Percentiles rank a stretch among this genome's conserved stretches.
These are phyloP conservation scores for Aurifilum marmelostoma DNA, from an alignment of 2,329 filamentous ascomycete species.

Conservation along the genomic window DNA sequence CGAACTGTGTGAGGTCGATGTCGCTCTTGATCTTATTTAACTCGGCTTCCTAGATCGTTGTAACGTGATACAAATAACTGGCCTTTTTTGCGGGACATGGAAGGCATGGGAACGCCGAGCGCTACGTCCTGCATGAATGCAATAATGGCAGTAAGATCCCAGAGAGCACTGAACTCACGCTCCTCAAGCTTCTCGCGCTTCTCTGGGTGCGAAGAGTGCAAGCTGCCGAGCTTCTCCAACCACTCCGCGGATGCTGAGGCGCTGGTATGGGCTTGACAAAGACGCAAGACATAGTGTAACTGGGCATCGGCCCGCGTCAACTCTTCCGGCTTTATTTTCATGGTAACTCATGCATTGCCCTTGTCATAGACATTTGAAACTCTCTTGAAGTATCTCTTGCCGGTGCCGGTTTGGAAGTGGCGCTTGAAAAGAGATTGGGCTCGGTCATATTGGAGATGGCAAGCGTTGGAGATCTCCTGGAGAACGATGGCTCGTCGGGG, in stretches of 20 bases:
- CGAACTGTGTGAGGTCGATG: conserved; percentile 46
- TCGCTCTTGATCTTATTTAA: conserved; percentile 43
- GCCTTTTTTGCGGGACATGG: conserved; percentile 44
- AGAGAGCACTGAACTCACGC: conserved; percentile 41
- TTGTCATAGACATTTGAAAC: conserved; percentile 42
- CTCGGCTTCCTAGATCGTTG: conserved; percentile 42
- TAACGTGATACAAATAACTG: conserved; percentile 41
- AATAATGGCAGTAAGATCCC: conserved; percentile 43
- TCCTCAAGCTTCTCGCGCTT: conserved; percentile 41
- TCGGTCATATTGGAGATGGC: conserved; percentile 47
- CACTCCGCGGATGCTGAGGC: conserved; percentile 42
- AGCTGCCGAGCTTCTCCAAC: conserved; percentile 45
- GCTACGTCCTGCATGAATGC: conserved; percentile 46
- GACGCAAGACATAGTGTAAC: conserved; percentile 48
- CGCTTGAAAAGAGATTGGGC: conserved; percentile 46
- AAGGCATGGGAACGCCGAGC: conserved; percentile 40
- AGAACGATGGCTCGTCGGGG: conserved; percentile 40
- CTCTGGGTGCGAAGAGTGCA: conserved; percentile 40
- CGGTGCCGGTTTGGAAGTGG: conserved; percentile 41
- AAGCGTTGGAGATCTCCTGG: conserved; percentile 51
- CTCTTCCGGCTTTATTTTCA: conserved; percentile 47
- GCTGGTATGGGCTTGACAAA: conserved; percentile 45
- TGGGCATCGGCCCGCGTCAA: conserved; percentile 44
- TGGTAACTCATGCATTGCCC: conserved; percentile 41
- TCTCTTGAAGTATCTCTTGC: conserved; percentile 48